These are phyloP conservation scores for Lactarius hatsudake DNA, from an alignment of 768 basidiomycete species.

Conservation along the genomic window DNA sequence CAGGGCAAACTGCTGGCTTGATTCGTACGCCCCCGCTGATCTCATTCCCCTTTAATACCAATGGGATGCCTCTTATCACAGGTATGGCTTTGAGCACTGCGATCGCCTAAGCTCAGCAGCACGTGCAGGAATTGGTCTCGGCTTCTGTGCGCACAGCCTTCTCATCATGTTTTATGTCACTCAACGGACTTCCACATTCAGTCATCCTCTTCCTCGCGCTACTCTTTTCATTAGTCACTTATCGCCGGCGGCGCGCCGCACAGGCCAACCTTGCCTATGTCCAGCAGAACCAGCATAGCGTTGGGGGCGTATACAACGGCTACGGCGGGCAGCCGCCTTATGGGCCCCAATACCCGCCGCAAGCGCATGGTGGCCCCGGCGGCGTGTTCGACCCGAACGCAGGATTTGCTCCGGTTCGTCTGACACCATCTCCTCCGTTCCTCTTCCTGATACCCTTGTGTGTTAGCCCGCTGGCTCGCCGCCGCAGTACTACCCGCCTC, in stretches of 20 bases:
- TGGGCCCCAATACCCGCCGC: conserved; percentile 16
- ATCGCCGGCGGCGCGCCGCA: conserved; percentile 8
- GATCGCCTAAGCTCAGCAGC: conserved; percentile 3
- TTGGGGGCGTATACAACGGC: not conserved
- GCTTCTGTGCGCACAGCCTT: conserved; percentile 3
- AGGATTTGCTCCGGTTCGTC: conserved; percentile 14
- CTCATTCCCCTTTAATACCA: not conserved
- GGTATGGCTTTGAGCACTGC: not conserved
- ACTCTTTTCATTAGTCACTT: not conserved
- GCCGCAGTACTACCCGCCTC: conserved; percentile 14
- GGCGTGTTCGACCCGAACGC: not conserved
- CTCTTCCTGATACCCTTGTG: not conserved
- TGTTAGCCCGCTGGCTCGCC: conserved; percentile 2
- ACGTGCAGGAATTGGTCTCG: not conserved
- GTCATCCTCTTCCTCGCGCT: not conserved
- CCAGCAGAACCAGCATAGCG: not conserved
- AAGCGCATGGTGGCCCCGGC: not conserved
- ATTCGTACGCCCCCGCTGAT: not conserved
- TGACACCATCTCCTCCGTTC: not conserved
- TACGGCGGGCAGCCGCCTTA: not conserved
- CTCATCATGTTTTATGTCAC: not conserved
- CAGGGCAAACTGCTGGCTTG: conserved; percentile 9
- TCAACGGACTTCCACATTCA: not conserved
- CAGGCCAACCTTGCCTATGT: conserved; percentile 4
- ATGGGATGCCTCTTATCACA: not conserved